Evolutionary conservation across 768 basidiomycete species (phyloP), one percentile per base, ranked within the genome.

Genomic region (Lactifluus rugatus): DNA sequence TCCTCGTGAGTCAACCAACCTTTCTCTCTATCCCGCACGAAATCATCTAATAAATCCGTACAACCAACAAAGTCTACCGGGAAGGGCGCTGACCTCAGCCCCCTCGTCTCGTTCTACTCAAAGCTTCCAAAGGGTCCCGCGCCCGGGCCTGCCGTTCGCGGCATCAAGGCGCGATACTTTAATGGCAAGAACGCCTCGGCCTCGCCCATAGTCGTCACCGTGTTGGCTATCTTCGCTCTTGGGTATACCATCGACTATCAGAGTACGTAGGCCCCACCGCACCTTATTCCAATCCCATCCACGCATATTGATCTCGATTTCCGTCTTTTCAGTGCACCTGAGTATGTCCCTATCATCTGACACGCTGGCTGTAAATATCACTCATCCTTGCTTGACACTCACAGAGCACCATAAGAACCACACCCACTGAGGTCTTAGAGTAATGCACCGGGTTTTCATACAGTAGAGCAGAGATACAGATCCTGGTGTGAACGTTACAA

Each of bases 21-120:
- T 34, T 13, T 5, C 21, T 17, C 25, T n/a, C 11, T 23, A 10
- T 34, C 34, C 26, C 14, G 0, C 5, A 42, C 0, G 0, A 54
- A 1, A 46, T 9, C n/a, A n/a, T 28, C 65, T 31, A 31, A 57
- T 10, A 11, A 34, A 7, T 2, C 17, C n/a, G 21, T 26, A n/a
- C n/a, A n/a, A n/a, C n/a, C n/a, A n/a, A n/a, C n/a, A n/a, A n/a
- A 93, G 92, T 84, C 89, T 54, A 82, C 89, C 52, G 88, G 85
- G 55, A 82, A 87, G 54, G 90, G 91, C 45, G 82, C 82, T 45
- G 83, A 89, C 62, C 87, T 95, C 53, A 76, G 80, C 57, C 84
- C 84, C 32, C 86, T 97, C 69, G 92, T 96, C 63, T 84, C 91
- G 65, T 97, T 96, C 75, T 98, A 98, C 78, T 93, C 89, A 60